Evolutionary conservation across 2,329 filamentous ascomycete species (phyloP), one percentile per base, ranked within the genome.

Genomic region (Fulvia fulva): DNA sequence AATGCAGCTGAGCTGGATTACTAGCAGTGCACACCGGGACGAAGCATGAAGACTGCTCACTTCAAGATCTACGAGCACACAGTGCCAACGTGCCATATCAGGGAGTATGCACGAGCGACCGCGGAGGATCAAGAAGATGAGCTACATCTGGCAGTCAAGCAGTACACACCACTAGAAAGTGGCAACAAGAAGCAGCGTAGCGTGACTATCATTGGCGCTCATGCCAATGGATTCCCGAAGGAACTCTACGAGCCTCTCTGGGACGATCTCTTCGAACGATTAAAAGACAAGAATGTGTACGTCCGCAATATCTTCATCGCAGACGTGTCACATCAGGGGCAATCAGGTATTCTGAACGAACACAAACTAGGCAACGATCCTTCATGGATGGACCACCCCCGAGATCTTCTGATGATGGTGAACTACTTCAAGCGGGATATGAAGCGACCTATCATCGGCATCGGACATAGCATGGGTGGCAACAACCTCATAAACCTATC

Each of bases 221-320:
- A 97, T 75, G 93, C 91, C 51, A 97, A 97, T 77, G 93, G 88
- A 11, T 96, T 97, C 65, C 89, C 90, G 11, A 97, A 97, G 81
- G 93, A 97, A 78, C 76, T 97, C 1, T 97, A 97, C 70, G 92
- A 97, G 68, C 89, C 93, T 0, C 78, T 97, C 0, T 97, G 91
- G 89, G 90, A 93, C 59, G 90, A 96, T 53, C 78, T 97, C 1
- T 78, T 89, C 65, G 75, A 79, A 19, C 77, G 80, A 19, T 77
- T 86, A 5, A 81, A 82, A 63, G 71, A 74, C 14, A 77, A 80
- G 56, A 65, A 57, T 19, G 83, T 95, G 66, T 80, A 81, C 1
- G 90, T 97, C 67, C 84, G 90, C 57, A 80, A 83, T 61, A 92
- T 97, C 66, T 96, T 90, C 89, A 94, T 96, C 67, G 87, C 90